Evolutionary conservation across 768 basidiomycete genomes (phyloP).

Genomic region (Sporobolomyces roseus): DNA sequence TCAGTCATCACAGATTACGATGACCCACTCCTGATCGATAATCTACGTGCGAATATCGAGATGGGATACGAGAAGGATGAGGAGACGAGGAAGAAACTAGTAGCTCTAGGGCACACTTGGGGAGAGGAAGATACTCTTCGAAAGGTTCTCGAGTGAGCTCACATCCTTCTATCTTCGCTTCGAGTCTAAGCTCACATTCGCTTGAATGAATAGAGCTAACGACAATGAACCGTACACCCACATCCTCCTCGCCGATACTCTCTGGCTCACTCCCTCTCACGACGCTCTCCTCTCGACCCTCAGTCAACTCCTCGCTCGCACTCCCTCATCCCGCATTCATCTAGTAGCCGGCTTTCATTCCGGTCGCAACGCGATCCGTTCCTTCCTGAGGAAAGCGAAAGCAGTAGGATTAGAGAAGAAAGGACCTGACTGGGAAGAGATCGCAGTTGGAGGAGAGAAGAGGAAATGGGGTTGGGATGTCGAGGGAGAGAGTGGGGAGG

Average conservation of each 20-base stretch:
- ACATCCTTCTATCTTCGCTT: background rate
- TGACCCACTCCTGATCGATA: constrained; percentile 17
- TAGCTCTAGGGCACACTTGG: constrained; percentile 22
- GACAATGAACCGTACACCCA: background rate
- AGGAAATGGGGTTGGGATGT: constrained; percentile 32
- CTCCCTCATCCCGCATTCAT: background rate
- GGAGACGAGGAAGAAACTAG: background rate
- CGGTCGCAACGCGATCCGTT: constrained; percentile 20
- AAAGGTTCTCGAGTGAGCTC: constrained; percentile 14
- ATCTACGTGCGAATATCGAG: constrained; percentile 1
- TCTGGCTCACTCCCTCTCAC: constrained; percentile 19
- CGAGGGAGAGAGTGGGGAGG: too few species aligned
- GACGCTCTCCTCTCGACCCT: constrained; percentile 18
- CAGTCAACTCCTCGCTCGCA: constrained; percentile 7
- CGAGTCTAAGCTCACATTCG: too few species aligned
- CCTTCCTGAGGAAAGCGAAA: constrained; percentile 18
- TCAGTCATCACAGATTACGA: constrained; percentile 25
- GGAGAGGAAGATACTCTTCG: background rate
- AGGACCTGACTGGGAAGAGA: constrained; percentile 12
- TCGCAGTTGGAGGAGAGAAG: constrained; percentile 11
- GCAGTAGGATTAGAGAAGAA: background rate
- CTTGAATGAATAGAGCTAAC: background rate
- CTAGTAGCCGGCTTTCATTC: constrained; percentile 31
- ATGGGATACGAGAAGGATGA: constrained; percentile 4
- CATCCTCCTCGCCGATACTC: constrained; percentile 36